Evolutionary conservation across 2,329 filamentous ascomycete species (phyloP).

Genomic region (Alternaria ethzedia): DNA sequence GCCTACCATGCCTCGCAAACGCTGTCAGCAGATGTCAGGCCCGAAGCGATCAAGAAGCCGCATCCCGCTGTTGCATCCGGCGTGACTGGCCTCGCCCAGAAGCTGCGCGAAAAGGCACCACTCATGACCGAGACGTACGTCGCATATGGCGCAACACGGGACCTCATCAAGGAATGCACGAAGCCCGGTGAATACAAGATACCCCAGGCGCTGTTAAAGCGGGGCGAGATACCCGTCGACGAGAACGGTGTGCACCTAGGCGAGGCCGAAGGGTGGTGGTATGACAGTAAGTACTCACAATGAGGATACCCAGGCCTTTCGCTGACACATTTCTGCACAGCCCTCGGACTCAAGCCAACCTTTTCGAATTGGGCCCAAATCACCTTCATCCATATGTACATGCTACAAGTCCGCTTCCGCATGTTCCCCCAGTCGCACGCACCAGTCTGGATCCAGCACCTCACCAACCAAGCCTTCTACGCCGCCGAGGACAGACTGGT

Average conservation of each 20-base stretch:
- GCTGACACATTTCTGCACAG: constrained; percentile 54
- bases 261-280: constrained; percentile 77
- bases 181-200: constrained; percentile 78
- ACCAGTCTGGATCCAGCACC: constrained; percentile 82
- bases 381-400: constrained; percentile 95
- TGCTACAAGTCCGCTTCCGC: constrained; percentile 82
- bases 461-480: constrained; percentile 95
- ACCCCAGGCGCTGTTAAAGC: constrained; percentile 69
- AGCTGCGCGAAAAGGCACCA: constrained; percentile 42
- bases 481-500: constrained; percentile 85
- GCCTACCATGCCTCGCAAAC: constrained; percentile 31
- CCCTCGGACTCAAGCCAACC: constrained; percentile 78
- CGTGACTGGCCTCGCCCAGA: constrained; percentile 34
- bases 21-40: constrained; percentile 21
- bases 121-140: constrained; percentile 69
- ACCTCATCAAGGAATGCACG: constrained; percentile 77
- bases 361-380: constrained; percentile 97
- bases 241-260: constrained; percentile 84
- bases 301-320: not conserved
- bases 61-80: constrained; percentile 16
- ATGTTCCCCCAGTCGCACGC: constrained; percentile 74
- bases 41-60: constrained; percentile 28
- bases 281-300: constrained; percentile 66
- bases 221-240: constrained; percentile 71
- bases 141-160: constrained; percentile 79